These are phyloP conservation scores for Jacaranda copaia DNA, from an alignment of 257 asterid genomes.

Conservation along the genomic window DNA sequence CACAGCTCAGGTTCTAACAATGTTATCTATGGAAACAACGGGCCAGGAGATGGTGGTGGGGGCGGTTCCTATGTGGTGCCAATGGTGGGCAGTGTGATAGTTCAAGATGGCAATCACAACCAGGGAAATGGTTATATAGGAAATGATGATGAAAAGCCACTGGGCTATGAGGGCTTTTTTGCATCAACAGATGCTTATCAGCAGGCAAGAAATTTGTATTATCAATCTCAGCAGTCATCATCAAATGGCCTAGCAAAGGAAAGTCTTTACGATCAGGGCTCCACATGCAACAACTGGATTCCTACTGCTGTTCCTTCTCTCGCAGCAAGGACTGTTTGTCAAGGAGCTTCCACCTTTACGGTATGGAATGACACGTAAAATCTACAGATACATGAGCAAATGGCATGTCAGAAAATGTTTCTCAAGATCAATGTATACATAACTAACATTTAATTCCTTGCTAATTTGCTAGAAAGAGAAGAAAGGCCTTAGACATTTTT, in stretches of 20 bases:
- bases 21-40: constrained; percentile 8
- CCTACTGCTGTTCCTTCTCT: constrained; percentile 57
- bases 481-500: constrained; percentile 9
- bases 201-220: constrained; percentile 43
- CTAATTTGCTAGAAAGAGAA: constrained; percentile 1
- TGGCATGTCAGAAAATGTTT: not conserved
- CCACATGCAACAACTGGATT: constrained; percentile 33
- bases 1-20: constrained; percentile 16
- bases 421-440: constrained; percentile 39
- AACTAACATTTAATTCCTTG: constrained; percentile 37
- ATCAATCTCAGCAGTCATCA: constrained; percentile 49
- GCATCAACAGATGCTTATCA: constrained; percentile 42
- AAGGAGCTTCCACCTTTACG: constrained; percentile 61
- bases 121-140: constrained; percentile 33
- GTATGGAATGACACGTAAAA: constrained; percentile 69
- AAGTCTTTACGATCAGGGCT: constrained; percentile 24
- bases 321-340: constrained; percentile 43
- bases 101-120: constrained; percentile 33
- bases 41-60: not conserved
- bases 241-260: constrained; percentile 1
- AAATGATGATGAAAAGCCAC: not conserved
- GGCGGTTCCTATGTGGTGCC: constrained; percentile 1
- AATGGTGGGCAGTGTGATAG: constrained; percentile 24
- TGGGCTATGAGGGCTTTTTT: constrained; percentile 15
- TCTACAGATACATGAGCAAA: not conserved